Evolutionary conservation across 495 filamentous ascomycete genomes (phyloP), one percentile per base, ranked within the genome.

Genomic region (Acidomyces sp.): DNA sequence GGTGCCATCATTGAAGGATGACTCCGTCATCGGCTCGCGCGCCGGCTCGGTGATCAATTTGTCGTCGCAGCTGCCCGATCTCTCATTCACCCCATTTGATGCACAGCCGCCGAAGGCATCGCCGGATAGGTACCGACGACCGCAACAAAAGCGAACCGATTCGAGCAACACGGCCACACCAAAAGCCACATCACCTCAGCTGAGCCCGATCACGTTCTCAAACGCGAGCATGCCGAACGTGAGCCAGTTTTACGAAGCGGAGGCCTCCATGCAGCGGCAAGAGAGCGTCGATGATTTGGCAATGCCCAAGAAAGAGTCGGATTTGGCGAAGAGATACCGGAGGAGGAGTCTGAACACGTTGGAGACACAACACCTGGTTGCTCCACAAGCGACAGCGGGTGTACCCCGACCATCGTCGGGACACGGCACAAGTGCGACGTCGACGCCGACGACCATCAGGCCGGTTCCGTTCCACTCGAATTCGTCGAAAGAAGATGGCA

Each of bases 331-430:
- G 58, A 71, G 80, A 46, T 82, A 85, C 62, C 68, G 86, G 46
- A 73, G 86, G 52, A 72, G 85, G 39, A 94, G 86, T 56, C 71
- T 86, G 66, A 81, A 82, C 40, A 81, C 73, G 34, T 70, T 93
- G 52, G 84, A 90, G 62, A 72, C 75, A 12, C 48, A 42, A 12
- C 39, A 10, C 25, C 21, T 38, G 9, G 16, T 33, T 0, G 26
- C 37, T 26, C 47, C 50, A 31, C 49, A 48, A 41, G 43, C 54
- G 19, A 32, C 4, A 34, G 36, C 52, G 23, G 42, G 52, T 17
- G 28, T 42, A 15, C 47, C 39, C 47, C 53, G 41, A 34, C 51
- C 43, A 17, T 12, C 19, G 2, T 45, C 47, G 1, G 47, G 41
- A 2, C 41, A 40, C 17, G 31, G 40, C 12, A 9, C 35, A 11